Evolutionary conservation across 176 grass and related monocot species (phyloP).

Genomic region (Ensete glaucum): DNA sequence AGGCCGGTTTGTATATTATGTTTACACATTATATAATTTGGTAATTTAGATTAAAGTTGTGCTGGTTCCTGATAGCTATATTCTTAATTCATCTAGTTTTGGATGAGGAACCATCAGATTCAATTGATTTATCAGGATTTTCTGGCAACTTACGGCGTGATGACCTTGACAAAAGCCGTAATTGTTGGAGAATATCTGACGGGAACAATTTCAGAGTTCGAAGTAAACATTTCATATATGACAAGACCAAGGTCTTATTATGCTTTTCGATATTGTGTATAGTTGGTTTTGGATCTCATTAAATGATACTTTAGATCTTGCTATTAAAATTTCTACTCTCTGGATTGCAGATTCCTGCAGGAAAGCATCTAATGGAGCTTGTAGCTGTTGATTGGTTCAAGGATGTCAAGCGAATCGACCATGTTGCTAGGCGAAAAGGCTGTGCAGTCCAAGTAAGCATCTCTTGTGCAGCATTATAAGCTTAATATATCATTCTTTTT

Average conservation of each 20-base stretch:
- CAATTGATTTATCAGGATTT: conserved; percentile 78
- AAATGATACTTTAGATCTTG: background rate
- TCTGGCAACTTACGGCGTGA: conserved; percentile 84
- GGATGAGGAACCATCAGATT: conserved; percentile 43
- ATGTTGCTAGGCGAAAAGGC: conserved; percentile 92
- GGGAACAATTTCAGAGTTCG: conserved; percentile 97
- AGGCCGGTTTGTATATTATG: conserved; percentile 35
- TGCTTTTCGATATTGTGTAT: conserved; percentile 12
- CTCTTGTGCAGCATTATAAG: background rate
- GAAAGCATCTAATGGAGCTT: conserved; percentile 88
- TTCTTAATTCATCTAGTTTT: conserved; percentile 33
- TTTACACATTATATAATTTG: conserved; percentile 7
- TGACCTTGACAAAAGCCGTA: conserved; percentile 72
- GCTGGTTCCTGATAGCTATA: background rate
- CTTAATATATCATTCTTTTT: background rate
- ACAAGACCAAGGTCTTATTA: conserved; percentile 75
- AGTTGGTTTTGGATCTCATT: background rate
- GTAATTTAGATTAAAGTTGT: conserved; percentile 1
- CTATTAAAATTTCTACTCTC: conserved; percentile 16
- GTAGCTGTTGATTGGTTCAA: conserved; percentile 99
- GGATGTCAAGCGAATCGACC: conserved; percentile 87
- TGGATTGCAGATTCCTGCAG: conserved; percentile 60
- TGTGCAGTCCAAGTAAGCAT: conserved; percentile 81
- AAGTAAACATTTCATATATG: conserved; percentile 71
- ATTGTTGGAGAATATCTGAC: conserved; percentile 94